A percentile compares a stretch with the other conserved stretches of the same genome.
These are phyloP conservation scores for Lentinula novae-zelandiae DNA, from an alignment of 1,284 basidiomycete genomes.

Conservation along the genomic window DNA sequence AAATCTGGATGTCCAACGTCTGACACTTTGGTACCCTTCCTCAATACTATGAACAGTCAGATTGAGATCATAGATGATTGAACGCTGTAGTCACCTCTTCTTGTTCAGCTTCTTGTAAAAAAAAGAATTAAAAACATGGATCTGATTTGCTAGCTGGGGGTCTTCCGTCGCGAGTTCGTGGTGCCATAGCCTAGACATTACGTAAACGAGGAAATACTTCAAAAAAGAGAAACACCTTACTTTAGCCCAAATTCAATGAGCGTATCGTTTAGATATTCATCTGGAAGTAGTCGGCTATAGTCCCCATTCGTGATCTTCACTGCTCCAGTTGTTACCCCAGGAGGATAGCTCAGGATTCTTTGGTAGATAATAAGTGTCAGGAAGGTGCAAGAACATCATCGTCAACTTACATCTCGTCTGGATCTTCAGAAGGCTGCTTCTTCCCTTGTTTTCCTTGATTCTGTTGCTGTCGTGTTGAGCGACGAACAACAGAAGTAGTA, in stretches of 20 bases:
- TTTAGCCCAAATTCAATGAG: slow-evolving; percentile 94
- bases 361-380: slow-evolving; percentile 8
- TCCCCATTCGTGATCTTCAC: slow-evolving; percentile 82
- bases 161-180: slow-evolving; percentile 49
- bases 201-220: not conserved
- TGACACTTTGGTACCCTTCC: slow-evolving; percentile 80
- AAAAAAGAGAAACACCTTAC: slow-evolving; percentile 38
- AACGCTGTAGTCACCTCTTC: slow-evolving; percentile 48
- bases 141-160: slow-evolving; percentile 64
- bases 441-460: slow-evolving; percentile 18
- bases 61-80: not conserved
- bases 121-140: slow-evolving; percentile 95
- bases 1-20: slow-evolving; percentile 90
- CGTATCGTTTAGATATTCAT: slow-evolving; percentile 93
- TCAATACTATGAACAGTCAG: slow-evolving; percentile 36
- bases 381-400: not conserved
- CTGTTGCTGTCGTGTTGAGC: slow-evolving; percentile 24
- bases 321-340: slow-evolving; percentile 55
- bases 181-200: slow-evolving; percentile 60
- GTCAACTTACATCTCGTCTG: slow-evolving; percentile 60
- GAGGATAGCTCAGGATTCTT: slow-evolving; percentile 78
- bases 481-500: slow-evolving; percentile 21
- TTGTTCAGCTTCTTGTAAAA: slow-evolving; percentile 93
- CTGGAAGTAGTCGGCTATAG: slow-evolving; percentile 63
- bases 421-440: slow-evolving; percentile 32